Percentiles rank a stretch among this genome's conserved stretches.
phyloP scores from a whole-genome alignment of 345 rosid genomes.

The Viola odorata region DNA sequence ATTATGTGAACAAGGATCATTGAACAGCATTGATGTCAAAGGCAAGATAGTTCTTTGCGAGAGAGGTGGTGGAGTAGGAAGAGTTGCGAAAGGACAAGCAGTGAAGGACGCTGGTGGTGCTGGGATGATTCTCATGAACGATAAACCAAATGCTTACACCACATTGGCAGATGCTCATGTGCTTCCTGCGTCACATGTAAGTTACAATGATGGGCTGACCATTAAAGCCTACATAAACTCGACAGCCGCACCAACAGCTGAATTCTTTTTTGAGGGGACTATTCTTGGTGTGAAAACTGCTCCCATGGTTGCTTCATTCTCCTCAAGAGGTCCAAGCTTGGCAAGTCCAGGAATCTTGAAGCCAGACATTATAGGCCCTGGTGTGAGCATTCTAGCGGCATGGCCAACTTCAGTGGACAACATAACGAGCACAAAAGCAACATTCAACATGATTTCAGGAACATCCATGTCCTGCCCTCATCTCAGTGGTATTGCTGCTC shows the following conservation, averaged over 20 bases:
- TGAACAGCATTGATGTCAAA: slow-evolving; percentile 1
- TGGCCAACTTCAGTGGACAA: slow-evolving; percentile 7
- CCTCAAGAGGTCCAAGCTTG: slow-evolving; percentile 17
- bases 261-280: slow-evolving; percentile 10
- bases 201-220: slow-evolving; percentile 3
- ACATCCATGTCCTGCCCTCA: slow-evolving; percentile 65
- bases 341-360: slow-evolving; percentile 21
- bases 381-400: slow-evolving; percentile 14
- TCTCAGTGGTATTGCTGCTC: slow-evolving; percentile 51
- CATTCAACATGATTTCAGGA: slow-evolving; percentile 32
- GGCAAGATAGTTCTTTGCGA: slow-evolving; percentile 9
- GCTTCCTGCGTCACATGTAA: slow-evolving; percentile 13
- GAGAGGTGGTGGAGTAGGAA: not conserved
- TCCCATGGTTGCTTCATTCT: slow-evolving; percentile 11
- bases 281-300: slow-evolving; percentile 8
- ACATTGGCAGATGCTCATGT: slow-evolving; percentile 4
- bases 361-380: slow-evolving; percentile 25
- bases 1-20: slow-evolving; percentile 7
- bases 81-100: slow-evolving; percentile 5
- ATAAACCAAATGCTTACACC: not conserved
- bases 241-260: slow-evolving; percentile 1
- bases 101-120: slow-evolving; percentile 14
- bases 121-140: slow-evolving; percentile 17
- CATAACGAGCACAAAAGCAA: not conserved
- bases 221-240: slow-evolving; percentile 11